Conservation (phyloP, 371 early-diverging fungal genomes). For the Saksenaea oblongispora region DNA sequence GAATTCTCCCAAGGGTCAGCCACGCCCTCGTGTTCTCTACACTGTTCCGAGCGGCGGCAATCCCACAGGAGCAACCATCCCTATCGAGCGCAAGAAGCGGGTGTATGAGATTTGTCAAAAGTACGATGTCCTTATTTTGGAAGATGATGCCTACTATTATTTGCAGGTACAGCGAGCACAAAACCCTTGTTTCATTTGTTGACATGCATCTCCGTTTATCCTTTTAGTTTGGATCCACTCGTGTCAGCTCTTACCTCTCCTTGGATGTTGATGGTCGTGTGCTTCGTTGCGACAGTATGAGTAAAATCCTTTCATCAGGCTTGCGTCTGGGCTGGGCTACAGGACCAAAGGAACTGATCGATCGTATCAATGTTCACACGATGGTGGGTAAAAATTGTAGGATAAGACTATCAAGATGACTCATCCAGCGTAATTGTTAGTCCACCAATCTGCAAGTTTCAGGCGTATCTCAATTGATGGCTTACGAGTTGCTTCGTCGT, state of each 20-base stretch:
- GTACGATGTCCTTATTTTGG: constrained; percentile 69
- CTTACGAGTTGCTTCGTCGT: constrained; percentile 54
- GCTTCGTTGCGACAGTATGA: constrained; percentile 81
- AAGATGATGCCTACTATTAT: constrained; percentile 86
- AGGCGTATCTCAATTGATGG: constrained; percentile 70
- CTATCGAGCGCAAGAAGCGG: constrained; percentile 60
- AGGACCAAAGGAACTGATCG: constrained; percentile 67
- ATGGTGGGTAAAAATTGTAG: constrained; percentile 32
- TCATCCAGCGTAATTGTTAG: constrained; percentile 11
- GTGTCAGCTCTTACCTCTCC: constrained; percentile 70
- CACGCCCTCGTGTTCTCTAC: constrained; percentile 52
- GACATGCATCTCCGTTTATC: background rate
- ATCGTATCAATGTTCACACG: constrained; percentile 73
- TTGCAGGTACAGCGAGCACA: constrained; percentile 51
- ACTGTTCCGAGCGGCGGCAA: constrained; percentile 75
- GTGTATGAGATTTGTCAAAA: constrained; percentile 64
- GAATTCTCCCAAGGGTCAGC: constrained; percentile 40
- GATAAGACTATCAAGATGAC: background rate
- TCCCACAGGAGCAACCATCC: constrained; percentile 72
- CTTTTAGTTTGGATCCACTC: constrained; percentile 20
- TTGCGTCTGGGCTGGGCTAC: constrained; percentile 80
- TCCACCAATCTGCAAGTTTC: constrained; percentile 77
- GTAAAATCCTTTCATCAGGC: constrained; percentile 80
- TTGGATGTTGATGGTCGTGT: constrained; percentile 81
- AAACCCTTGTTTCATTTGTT: background rate